Conservation (phyloP, 1,284 basidiomycete genomes). For the Grifola frondosa region DNA sequence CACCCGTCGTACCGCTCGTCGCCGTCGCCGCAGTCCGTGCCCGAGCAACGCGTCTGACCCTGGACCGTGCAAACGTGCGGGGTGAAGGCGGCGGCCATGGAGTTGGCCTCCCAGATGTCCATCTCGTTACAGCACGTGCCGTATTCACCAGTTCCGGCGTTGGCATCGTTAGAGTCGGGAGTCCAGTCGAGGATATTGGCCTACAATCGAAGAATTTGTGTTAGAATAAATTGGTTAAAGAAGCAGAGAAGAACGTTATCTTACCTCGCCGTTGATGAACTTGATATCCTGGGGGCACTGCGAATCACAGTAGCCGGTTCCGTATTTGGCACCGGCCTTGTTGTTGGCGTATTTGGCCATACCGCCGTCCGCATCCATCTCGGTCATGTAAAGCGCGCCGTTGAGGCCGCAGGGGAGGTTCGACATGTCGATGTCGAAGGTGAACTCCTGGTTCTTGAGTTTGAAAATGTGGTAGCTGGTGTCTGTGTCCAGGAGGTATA, state of each 20-base stretch:
- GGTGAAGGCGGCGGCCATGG: conserved; percentile 47
- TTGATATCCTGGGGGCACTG: conserved; percentile 59
- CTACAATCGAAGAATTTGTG: conserved; percentile 21
- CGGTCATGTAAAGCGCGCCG: conserved; percentile 39
- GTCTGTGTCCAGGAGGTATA: conserved; percentile 42
- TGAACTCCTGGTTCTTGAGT: conserved; percentile 52
- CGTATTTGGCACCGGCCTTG: conserved; percentile 57
- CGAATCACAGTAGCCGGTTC: conserved; percentile 58
- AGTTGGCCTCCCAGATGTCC: conserved; percentile 62
- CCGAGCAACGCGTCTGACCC: conserved; percentile 39
- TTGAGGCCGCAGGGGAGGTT: conserved; percentile 41
- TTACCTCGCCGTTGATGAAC: conserved; percentile 53
- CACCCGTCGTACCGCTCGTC: conserved; percentile 37
- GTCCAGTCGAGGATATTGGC: conserved; percentile 38
- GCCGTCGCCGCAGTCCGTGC: conserved; percentile 32
- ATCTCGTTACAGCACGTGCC: conserved; percentile 59
- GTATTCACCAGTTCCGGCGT: conserved; percentile 40
- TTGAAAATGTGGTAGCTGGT: conserved; percentile 51
- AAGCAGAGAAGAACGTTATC: conserved; percentile 15
- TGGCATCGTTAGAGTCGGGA: conserved; percentile 27
- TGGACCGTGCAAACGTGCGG: conserved; percentile 47
- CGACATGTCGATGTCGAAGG: conserved; percentile 53
- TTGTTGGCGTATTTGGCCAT: conserved; percentile 46
- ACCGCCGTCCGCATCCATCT: conserved; percentile 57
- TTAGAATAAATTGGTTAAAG: conserved; percentile 30